Percentiles rank a stretch among this genome's conserved stretches.
Conservation (phyloP, 2,329 filamentous ascomycete genomes). For the Colletotrichum sojae region DNA sequence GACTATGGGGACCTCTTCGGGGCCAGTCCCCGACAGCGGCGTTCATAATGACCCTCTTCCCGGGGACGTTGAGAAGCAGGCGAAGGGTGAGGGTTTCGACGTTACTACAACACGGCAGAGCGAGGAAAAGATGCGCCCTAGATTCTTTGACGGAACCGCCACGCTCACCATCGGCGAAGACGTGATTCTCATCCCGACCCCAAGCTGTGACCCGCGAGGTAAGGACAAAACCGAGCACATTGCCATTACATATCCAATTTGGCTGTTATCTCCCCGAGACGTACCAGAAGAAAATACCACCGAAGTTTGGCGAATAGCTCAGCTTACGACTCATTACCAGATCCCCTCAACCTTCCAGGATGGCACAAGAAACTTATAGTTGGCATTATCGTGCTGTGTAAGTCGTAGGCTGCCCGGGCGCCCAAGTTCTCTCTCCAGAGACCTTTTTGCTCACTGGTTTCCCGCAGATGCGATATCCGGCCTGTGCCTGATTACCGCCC, state of each 20-base stretch:
- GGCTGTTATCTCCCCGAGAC: neutral
- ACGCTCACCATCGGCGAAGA: conserved; percentile 12
- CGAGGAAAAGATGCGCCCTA: conserved; percentile 6
- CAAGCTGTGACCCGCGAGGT: conserved; percentile 45
- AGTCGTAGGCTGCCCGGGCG: neutral
- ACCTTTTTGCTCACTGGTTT: conserved; percentile 6
- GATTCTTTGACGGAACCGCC: conserved; percentile 31
- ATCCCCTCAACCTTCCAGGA: conserved; percentile 46
- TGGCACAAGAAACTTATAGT: conserved; percentile 46
- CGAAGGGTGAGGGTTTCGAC: neutral
- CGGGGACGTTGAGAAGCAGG: conserved; percentile 8
- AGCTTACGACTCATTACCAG: conserved; percentile 28
- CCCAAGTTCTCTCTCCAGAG: neutral
- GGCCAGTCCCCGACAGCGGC: neutral
- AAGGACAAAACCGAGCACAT: neutral
- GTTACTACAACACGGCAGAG: neutral
- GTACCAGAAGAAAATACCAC: neutral
- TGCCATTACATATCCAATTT: neutral
- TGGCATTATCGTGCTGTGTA: conserved; percentile 41
- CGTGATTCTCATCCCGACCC: conserved; percentile 45
- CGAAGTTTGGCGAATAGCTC: neutral
- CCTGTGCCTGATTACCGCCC: conserved; percentile 42
- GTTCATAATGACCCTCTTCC: neutral
- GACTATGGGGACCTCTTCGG: too few species aligned
- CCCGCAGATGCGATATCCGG: conserved; percentile 30